Percentiles rank a stretch among this genome's conserved stretches.
Conservation (phyloP, 805 yeast genomes). For the Priceomyces fermenticarens region DNA sequence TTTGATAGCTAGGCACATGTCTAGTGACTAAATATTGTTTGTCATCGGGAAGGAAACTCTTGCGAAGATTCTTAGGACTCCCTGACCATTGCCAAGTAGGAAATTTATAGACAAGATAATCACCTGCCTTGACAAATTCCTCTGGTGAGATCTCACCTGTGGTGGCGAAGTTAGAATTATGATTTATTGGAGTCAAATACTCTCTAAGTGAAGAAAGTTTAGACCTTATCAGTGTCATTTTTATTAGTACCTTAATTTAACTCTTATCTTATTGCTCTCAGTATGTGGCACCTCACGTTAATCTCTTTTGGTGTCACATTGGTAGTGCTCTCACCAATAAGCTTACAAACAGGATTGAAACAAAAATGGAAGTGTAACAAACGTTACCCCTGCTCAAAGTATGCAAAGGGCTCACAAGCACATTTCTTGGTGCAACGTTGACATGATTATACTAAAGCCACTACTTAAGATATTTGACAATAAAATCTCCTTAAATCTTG, state of each 20-base stretch:
- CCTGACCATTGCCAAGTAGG: slow-evolving; percentile 94
- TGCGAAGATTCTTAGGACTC: slow-evolving; percentile 33
- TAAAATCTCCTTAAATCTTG: too few species aligned
- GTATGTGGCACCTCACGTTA: too few species aligned
- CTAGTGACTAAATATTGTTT: slow-evolving; percentile 86
- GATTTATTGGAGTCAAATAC: slow-evolving; percentile 86
- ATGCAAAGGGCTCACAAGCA: too few species aligned
- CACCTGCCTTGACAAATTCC: slow-evolving; percentile 93
- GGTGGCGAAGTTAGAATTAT: slow-evolving; percentile 76
- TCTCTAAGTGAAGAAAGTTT: slow-evolving; percentile 83
- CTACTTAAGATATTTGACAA: too few species aligned
- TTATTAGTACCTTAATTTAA: not conserved
- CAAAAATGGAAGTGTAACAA: too few species aligned
- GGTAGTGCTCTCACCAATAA: too few species aligned
- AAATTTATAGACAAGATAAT: slow-evolving; percentile 82
- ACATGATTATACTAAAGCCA: too few species aligned
- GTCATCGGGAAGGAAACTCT: slow-evolving; percentile 77
- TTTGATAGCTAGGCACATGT: slow-evolving; percentile 80
- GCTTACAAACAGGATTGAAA: too few species aligned
- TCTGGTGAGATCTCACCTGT: slow-evolving; percentile 96
- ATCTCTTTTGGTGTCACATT: too few species aligned
- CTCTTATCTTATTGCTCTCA: too few species aligned
- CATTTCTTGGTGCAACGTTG: too few species aligned
- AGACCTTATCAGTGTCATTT: slow-evolving; percentile 50
- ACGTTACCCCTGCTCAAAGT: too few species aligned